Evolutionary conservation across 495 filamentous ascomycete genomes (phyloP).

Genomic region (Hypoxylon trugodes): DNA sequence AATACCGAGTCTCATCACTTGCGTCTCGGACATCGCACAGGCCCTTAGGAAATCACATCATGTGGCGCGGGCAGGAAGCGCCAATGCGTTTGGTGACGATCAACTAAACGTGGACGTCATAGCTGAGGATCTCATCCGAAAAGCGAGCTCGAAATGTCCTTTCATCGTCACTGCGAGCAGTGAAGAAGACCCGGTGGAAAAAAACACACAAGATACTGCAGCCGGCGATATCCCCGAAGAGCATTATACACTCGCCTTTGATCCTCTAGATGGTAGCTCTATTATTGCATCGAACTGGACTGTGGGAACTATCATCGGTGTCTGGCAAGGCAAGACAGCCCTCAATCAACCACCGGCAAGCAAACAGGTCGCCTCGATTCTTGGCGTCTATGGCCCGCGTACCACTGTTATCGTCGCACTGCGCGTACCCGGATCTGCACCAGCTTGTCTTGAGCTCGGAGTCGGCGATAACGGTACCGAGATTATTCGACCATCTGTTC

Average conservation of each 20-base stretch:
- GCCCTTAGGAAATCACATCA: slow-evolving; percentile 37
- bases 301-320: slow-evolving; percentile 61
- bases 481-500: slow-evolving; percentile 47
- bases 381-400: slow-evolving; percentile 61
- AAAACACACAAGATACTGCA: slow-evolving; percentile 1
- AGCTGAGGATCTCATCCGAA: slow-evolving; percentile 56
- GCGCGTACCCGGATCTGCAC: slow-evolving; percentile 44
- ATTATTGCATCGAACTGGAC: slow-evolving; percentile 64
- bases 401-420: slow-evolving; percentile 59
- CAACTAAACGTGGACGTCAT: slow-evolving; percentile 65
- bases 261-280: slow-evolving; percentile 63
- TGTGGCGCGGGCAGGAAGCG: slow-evolving; percentile 53
- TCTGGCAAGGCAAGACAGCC: slow-evolving; percentile 58
- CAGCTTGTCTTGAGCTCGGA: slow-evolving; percentile 54
- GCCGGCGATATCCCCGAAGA: slow-evolving; percentile 38
- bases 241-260: slow-evolving; percentile 63
- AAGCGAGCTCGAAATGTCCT: slow-evolving; percentile 51
- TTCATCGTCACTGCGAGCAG: slow-evolving; percentile 56
- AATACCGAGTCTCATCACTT: slow-evolving; percentile 24
- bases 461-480: slow-evolving; percentile 41
- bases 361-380: slow-evolving; percentile 54
- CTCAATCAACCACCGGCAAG: slow-evolving; percentile 46
- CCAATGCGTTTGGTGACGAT: slow-evolving; percentile 62
- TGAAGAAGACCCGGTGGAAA: slow-evolving; percentile 62
- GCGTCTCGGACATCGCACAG: slow-evolving; percentile 18